phyloP scores from a whole-genome alignment of 805 yeast species.

The Cyberlindnera japonica region DNA sequence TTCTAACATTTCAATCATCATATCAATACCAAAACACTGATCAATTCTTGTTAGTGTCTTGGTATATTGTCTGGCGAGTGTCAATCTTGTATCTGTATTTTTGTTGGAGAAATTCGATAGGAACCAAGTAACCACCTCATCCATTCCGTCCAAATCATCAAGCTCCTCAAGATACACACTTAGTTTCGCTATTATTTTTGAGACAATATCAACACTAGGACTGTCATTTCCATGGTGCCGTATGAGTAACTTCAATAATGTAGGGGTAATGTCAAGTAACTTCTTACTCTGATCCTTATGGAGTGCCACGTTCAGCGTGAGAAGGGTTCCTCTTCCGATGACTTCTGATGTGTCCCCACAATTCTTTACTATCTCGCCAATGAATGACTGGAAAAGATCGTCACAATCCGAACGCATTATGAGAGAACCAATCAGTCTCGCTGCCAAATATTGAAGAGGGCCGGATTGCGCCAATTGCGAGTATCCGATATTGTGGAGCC shows the following conservation, averaged over 20 bases:
- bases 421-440: conserved; percentile 30
- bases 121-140: conserved; percentile 46
- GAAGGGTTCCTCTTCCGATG: conserved; percentile 16
- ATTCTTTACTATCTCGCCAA: conserved; percentile 15
- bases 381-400: conserved; percentile 10
- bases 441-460: conserved; percentile 29
- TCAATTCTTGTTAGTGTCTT: conserved; percentile 38
- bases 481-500: conserved; percentile 31
- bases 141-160: conserved; percentile 32
- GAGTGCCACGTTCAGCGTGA: conserved; percentile 19
- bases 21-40: conserved; percentile 38
- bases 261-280: not conserved
- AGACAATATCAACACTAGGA: conserved; percentile 13
- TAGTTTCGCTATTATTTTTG: conserved; percentile 27
- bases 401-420: conserved; percentile 27
- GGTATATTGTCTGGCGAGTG: conserved; percentile 63
- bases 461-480: conserved; percentile 36
- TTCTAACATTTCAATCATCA: conserved; percentile 29
- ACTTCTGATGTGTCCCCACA: conserved; percentile 11
- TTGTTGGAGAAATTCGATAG: conserved; percentile 40
- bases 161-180: conserved; percentile 13
- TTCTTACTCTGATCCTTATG: conserved; percentile 20
- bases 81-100: conserved; percentile 57
- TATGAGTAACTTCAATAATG: not conserved
- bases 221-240: not conserved